These are phyloP conservation scores for Amaranthus cruentus DNA, from an alignment of 148 eudicot genomes.

Conservation along the genomic window DNA sequence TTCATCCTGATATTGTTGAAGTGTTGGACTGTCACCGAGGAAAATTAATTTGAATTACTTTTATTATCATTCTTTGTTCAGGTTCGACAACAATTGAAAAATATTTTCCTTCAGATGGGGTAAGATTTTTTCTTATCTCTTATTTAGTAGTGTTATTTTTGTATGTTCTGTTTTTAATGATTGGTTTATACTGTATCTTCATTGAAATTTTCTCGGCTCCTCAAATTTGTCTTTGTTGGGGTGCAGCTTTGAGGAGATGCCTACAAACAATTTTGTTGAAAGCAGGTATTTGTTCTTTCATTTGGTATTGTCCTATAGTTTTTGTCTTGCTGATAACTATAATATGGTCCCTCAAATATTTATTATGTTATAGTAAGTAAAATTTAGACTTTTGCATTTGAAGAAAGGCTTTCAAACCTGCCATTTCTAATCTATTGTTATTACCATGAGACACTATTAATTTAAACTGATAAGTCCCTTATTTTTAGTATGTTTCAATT, in stretches of 20 bases:
- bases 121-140: slow-evolving; percentile 27
- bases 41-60: background rate
- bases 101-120: slow-evolving; percentile 89
- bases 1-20: background rate
- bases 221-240: slow-evolving; percentile 15
- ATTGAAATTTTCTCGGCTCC: background rate
- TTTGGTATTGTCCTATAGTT: background rate
- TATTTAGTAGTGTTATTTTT: background rate
- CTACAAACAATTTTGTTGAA: slow-evolving; percentile 82
- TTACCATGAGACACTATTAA: background rate
- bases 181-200: background rate
- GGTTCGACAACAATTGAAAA: slow-evolving; percentile 78
- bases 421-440: background rate
- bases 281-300: slow-evolving; percentile 59
- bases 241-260: slow-evolving; percentile 97
- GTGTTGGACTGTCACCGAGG: background rate
- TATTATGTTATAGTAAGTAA: background rate
- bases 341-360: background rate
- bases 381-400: background rate
- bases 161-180: background rate
- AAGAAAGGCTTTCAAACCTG: background rate
- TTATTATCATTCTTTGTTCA: slow-evolving; percentile 23
- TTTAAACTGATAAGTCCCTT: background rate
- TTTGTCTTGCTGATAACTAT: background rate
- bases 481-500: background rate